Base-by-base conservation (phyloP, 352 stramenopile genomes). In the Saprolegnia parasitica region DNA sequence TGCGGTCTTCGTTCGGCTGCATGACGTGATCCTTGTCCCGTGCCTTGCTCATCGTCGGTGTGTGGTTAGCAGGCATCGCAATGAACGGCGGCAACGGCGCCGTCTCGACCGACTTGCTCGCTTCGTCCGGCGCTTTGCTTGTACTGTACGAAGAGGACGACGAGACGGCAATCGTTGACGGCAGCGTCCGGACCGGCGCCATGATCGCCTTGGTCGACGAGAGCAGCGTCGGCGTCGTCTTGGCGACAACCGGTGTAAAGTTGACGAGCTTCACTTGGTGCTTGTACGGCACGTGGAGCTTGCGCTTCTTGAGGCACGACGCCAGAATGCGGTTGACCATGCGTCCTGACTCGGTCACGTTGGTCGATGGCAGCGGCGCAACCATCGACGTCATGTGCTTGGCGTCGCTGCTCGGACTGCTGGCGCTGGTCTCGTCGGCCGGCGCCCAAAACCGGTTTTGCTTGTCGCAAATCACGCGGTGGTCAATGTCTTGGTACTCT, bases 241-340 rank as follows among this genome's bases (percentile, higher is more conserved):
- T 49, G 42, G 42, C 42, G 18, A 49, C 42, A 8, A 20, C 78
- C 72, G 5, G 83, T 76, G 4, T 88, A 64, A 93, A 91, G 67
- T 93, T 93, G 64, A 93, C 80, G 2, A 93, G 74, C 62, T 90
- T 87, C 35, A 93, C 81, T 46, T 88, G 83, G 57, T 93, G 86
- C 76, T 93, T 93, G 79, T 93, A 93, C 13, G 85, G 85, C 65
- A 90, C 81, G 54, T 90, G 80, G 18, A 93, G 66, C 72, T 93
- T 93, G 56, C 85, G 77, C 76, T 91, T 91, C 76, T 93, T 81
- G 65, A 91, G 68, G 63, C 85, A 93, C 5, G 85, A 91, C 66
- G 83, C 90, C 45, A 93, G 65, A 65, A 93, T 93, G 64, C 90
- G 85, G 71, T 84, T 93, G 54, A 93, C 85, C 13, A 83, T 91